Evolutionary conservation across 2,329 filamentous ascomycete species (phyloP).

Genomic region (Beauveria bassiana): DNA sequence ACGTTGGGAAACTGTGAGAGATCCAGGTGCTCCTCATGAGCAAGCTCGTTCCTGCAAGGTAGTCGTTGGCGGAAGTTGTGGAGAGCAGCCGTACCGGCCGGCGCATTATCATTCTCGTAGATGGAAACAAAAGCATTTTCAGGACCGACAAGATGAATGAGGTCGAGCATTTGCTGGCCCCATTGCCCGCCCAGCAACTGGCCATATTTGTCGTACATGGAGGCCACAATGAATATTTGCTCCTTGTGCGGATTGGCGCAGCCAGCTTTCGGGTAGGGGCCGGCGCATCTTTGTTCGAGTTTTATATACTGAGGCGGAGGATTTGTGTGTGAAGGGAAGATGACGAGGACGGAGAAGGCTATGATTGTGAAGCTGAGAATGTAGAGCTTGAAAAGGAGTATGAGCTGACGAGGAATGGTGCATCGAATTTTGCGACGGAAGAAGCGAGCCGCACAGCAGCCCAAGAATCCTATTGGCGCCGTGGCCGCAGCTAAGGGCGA

Average conservation of each 20-base stretch:
- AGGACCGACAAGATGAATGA: conserved; percentile 59
- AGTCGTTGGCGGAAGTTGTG: conserved; percentile 40
- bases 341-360: conserved; percentile 24
- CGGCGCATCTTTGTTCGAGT: conserved; percentile 24
- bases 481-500: conserved; percentile 1
- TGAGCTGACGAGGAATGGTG: not conserved
- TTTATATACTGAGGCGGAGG: conserved; percentile 31
- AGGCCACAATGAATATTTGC: conserved; percentile 67
- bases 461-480: not conserved
- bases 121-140: conserved; percentile 65
- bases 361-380: conserved; percentile 24
- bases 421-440: conserved; percentile 5
- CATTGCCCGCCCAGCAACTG: conserved; percentile 55
- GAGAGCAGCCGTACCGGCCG: conserved; percentile 47
- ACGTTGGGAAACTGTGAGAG: conserved; percentile 49
- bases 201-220: conserved; percentile 57
- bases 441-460: not conserved
- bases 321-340: conserved; percentile 36
- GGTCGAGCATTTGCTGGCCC: conserved; percentile 50
- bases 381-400: conserved; percentile 17
- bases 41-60: conserved; percentile 41
- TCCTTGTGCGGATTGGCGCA: conserved; percentile 41
- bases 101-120: conserved; percentile 63
- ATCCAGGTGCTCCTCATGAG: conserved; percentile 53
- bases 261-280: conserved; percentile 19